Conservation (phyloP, 148 eudicot genomes). For the Drosera capensis region DNA sequence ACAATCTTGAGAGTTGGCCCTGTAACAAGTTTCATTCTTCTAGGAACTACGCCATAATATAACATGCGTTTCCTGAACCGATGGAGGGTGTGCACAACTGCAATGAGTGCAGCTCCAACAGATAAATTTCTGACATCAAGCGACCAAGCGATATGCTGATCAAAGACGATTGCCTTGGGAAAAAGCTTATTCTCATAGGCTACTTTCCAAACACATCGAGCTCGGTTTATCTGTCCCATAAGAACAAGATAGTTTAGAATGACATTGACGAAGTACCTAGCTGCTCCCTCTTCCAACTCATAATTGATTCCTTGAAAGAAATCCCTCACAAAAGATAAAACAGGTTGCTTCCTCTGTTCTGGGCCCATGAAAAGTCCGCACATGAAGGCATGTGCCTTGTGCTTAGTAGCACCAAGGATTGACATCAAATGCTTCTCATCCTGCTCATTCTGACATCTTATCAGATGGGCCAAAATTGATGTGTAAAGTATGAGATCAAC, state of each 20-base stretch:
- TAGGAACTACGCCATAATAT: constrained; percentile 88
- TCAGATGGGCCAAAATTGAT: constrained; percentile 80
- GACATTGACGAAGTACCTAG: constrained; percentile 79
- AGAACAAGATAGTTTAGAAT: constrained; percentile 89
- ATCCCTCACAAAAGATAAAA: constrained; percentile 71
- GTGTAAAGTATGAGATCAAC: constrained; percentile 94
- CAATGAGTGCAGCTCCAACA: constrained; percentile 84
- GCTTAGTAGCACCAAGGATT: constrained; percentile 67
- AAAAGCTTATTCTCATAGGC: constrained; percentile 91
- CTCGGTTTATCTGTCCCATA: constrained; percentile 92
- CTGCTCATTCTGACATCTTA: constrained; percentile 86
- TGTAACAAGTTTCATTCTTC: constrained; percentile 85
- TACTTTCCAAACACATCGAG: constrained; percentile 97
- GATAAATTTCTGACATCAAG: constrained; percentile 93
- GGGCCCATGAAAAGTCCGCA: constrained; percentile 96
- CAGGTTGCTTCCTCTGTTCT: constrained; percentile 92
- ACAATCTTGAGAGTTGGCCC: constrained; percentile 95
- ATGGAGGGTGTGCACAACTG: constrained; percentile 89
- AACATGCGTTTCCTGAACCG: constrained; percentile 94
- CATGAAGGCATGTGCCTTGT: constrained; percentile 76
- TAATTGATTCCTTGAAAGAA: constrained; percentile 86
- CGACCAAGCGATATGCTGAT: constrained; percentile 98
- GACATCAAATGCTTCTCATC: constrained; percentile 80
- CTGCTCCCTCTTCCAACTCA: constrained; percentile 85
- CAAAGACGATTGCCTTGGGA: constrained; percentile 95